Evolutionary conservation across 768 basidiomycete genomes (phyloP).

Genomic region (Cystobasidium tubakii): DNA sequence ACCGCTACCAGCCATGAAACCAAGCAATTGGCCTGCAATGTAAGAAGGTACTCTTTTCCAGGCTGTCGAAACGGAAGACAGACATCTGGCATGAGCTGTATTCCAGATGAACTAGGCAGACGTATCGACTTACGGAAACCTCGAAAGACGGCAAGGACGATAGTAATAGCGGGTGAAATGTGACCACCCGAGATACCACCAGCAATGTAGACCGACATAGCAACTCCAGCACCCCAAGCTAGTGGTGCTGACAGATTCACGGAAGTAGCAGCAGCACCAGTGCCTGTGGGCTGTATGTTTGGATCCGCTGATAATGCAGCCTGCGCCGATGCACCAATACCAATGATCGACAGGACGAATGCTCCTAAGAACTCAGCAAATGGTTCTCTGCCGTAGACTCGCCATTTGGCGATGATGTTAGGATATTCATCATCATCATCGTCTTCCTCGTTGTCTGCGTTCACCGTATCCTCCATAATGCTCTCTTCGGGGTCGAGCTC

Average conservation of each 20-base stretch:
- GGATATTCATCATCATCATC: constrained; percentile 5
- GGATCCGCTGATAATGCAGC: neutral
- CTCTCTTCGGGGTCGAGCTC: neutral
- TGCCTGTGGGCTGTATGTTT: neutral
- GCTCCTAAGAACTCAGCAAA: constrained; percentile 29
- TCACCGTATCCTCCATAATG: neutral
- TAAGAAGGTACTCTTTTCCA: constrained; percentile 23
- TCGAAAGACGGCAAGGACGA: constrained; percentile 12
- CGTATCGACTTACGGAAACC: constrained; percentile 19
- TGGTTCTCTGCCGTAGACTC: constrained; percentile 6
- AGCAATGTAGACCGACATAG: constrained; percentile 18
- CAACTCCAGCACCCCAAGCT: constrained; percentile 29
- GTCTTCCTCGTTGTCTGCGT: neutral
- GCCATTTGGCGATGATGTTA: constrained; percentile 1
- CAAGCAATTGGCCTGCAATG: constrained; percentile 18
- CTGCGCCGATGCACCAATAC: constrained; percentile 12
- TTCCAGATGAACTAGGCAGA: too few species aligned
- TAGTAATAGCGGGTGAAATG: constrained; percentile 19
- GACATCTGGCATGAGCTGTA: neutral
- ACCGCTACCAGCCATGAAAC: constrained; percentile 14
- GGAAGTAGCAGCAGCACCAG: neutral
- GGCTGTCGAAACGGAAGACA: neutral
- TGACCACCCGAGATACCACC: constrained; percentile 34
- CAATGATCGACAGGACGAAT: constrained; percentile 12
- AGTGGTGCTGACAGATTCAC: constrained; percentile 1